Evolutionary conservation across 2,329 filamentous ascomycete genomes (phyloP).

Genomic region (Calonectria honghensis): DNA sequence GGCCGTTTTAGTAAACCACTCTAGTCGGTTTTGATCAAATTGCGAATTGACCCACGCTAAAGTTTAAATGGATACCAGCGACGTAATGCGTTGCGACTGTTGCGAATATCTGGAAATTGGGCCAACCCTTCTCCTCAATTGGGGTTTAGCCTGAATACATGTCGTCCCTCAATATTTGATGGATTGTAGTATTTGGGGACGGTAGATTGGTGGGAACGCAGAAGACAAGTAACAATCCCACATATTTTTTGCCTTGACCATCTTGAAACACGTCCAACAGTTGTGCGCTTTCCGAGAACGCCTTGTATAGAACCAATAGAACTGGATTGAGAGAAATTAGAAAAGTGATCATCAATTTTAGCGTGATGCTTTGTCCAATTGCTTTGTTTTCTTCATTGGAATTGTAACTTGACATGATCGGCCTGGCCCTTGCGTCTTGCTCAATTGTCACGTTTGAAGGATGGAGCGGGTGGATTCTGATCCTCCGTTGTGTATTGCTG

Average conservation of each 20-base stretch:
- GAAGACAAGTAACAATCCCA: neutral
- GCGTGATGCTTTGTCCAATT: accelerated
- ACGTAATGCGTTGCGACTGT: neutral
- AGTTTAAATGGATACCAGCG: neutral
- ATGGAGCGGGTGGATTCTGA: neutral
- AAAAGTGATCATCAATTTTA: neutral
- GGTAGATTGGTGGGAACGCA: neutral
- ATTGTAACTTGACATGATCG: neutral
- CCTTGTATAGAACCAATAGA: neutral
- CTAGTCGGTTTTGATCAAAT: neutral
- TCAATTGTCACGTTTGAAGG: too few species aligned
- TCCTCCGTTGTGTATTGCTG: neutral
- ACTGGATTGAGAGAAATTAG: neutral
- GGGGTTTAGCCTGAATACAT: neutral
- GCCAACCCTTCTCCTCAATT: neutral
- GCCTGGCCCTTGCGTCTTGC: neutral
- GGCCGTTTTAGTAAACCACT: neutral
- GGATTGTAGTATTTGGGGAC: neutral
- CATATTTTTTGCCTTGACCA: neutral
- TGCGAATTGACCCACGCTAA: neutral
- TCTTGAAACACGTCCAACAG: neutral
- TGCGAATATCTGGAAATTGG: neutral
- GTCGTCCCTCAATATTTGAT: neutral
- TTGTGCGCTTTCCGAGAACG: too few species aligned
- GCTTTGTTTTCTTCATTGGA: neutral